Conservation (phyloP, 2,329 filamentous ascomycete genomes). For the Trichoderma brevicompactum region DNA sequence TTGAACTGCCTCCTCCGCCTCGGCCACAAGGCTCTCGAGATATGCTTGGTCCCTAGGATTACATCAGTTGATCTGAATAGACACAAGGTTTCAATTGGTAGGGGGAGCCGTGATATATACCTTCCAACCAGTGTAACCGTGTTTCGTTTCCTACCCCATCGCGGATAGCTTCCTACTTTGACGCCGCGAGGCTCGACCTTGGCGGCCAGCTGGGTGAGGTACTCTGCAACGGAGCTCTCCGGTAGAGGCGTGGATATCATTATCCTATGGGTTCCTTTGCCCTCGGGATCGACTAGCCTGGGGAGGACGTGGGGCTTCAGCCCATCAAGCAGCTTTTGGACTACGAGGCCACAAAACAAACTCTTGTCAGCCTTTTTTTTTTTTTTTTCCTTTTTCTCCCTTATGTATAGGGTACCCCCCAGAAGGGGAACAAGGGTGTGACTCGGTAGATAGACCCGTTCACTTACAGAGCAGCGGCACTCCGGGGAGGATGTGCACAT, state of each 20-base stretch:
- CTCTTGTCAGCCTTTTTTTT: background rate
- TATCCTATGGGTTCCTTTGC: slow-evolving; percentile 77
- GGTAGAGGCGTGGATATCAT: slow-evolving; percentile 85
- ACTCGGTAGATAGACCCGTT: background rate
- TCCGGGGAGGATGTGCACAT: slow-evolving; percentile 90
- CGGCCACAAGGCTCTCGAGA: slow-evolving; percentile 76
- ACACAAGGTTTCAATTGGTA: background rate
- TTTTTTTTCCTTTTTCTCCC: too few relatives aligned
- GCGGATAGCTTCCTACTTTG: slow-evolving; percentile 94
- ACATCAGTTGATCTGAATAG: background rate
- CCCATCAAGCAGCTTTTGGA: slow-evolving; percentile 76
- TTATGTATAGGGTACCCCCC: too few relatives aligned
- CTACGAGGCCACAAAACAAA: slow-evolving; percentile 39
- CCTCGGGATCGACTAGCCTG: slow-evolving; percentile 77
- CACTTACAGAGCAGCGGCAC: slow-evolving; percentile 77
- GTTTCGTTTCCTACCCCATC: slow-evolving; percentile 86
- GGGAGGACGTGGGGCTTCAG: slow-evolving; percentile 72
- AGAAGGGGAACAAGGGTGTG: background rate
- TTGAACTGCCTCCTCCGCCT: slow-evolving; percentile 77
- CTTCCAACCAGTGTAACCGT: slow-evolving; percentile 84
- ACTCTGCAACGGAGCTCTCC: slow-evolving; percentile 84
- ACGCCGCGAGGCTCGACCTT: slow-evolving; percentile 75
- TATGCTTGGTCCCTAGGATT: slow-evolving; percentile 67
- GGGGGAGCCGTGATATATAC: slow-evolving; percentile 41
- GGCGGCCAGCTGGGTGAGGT: slow-evolving; percentile 77